Conservation (phyloP, 2,329 filamentous ascomycete species). For the Diplodia corticola region DNA sequence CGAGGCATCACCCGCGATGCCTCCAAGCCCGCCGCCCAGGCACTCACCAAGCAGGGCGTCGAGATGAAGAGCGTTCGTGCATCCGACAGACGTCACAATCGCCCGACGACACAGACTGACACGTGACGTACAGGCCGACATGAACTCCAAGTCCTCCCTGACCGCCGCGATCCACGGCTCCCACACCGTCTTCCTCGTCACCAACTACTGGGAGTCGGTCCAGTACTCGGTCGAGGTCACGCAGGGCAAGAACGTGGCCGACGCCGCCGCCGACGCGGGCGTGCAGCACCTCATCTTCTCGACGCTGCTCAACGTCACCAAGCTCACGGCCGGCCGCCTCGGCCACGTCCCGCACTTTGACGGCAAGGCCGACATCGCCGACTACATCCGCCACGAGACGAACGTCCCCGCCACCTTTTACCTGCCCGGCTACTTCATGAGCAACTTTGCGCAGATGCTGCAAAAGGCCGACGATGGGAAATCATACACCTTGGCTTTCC, state of each 20-base stretch:
- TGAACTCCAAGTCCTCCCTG: slow-evolving; percentile 29
- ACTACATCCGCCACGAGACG: slow-evolving; percentile 32
- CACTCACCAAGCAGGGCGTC: too few species aligned
- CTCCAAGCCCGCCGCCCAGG: too few species aligned
- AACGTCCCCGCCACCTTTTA: slow-evolving; percentile 27
- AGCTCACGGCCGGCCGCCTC: slow-evolving; percentile 33
- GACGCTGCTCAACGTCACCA: slow-evolving; percentile 31
- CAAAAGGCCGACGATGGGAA: slow-evolving; percentile 10
- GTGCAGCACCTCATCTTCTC: slow-evolving; percentile 45
- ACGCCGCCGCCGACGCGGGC: slow-evolving; percentile 32
- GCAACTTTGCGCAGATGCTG: slow-evolving; percentile 8
- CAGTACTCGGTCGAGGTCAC: slow-evolving; percentile 32
- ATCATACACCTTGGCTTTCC: slow-evolving; percentile 8
- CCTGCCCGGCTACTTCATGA: slow-evolving; percentile 31
- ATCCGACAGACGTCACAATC: slow-evolving; percentile 29
- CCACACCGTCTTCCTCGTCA: slow-evolving; percentile 34
- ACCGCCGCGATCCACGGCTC: slow-evolving; percentile 29
- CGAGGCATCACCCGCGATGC: too few species aligned
- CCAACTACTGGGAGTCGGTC: slow-evolving; percentile 25
- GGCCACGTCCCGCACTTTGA: slow-evolving; percentile 41
- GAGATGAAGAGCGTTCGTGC: slow-evolving; percentile 50
- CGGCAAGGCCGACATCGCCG: slow-evolving; percentile 38
- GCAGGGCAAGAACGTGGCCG: slow-evolving; percentile 39
- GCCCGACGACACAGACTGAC: background rate
- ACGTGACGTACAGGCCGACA: slow-evolving; percentile 43